Evolutionary conservation across 768 basidiomycete species (phyloP).

Genomic region (Hemileccinum rubropunctum): DNA sequence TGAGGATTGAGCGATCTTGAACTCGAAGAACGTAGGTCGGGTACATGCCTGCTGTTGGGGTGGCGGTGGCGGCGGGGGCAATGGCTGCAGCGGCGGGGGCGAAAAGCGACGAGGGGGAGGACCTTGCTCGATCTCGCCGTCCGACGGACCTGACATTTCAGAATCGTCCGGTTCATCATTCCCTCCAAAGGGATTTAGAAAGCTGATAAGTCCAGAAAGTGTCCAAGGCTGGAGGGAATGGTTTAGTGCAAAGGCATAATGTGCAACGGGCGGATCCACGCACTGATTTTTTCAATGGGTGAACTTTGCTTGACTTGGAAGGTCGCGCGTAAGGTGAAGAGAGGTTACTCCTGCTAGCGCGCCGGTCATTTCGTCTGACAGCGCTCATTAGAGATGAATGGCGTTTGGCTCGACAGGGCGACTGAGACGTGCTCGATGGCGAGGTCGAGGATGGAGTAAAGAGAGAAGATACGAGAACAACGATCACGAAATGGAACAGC

Average conservation of each 20-base stretch:
- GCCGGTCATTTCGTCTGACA: conserved; percentile 45
- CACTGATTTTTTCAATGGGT: conserved; percentile 48
- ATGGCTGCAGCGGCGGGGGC: conserved; percentile 20
- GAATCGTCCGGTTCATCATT: conserved; percentile 20
- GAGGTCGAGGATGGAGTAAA: conserved; percentile 10
- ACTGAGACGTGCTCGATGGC: conserved; percentile 4
- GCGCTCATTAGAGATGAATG: conserved; percentile 50
- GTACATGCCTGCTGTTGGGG: conserved; percentile 28
- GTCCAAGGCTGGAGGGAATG: conserved; percentile 43
- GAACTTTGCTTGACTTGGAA: conserved; percentile 19
- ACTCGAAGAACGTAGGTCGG: conserved; percentile 13
- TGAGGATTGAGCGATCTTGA: conserved; percentile 22
- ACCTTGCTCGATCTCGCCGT: conserved; percentile 28
- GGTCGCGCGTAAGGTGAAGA: conserved; percentile 60
- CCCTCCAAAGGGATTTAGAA: conserved; percentile 46
- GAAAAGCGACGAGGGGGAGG: conserved; percentile 25
- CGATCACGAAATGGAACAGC: conserved; percentile 18
- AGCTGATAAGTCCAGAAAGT: conserved; percentile 47
- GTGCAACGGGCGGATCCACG: conserved; percentile 11
- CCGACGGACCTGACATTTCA: conserved; percentile 17
- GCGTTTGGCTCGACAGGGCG: neutral
- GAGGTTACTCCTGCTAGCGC: conserved; percentile 33
- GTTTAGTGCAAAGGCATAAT: conserved; percentile 12
- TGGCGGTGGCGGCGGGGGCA: conserved; percentile 20
- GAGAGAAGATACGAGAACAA: conserved; percentile 22